Conservation (phyloP, 2,329 filamentous ascomycete species). For the Colletotrichum lindemuthianum region DNA sequence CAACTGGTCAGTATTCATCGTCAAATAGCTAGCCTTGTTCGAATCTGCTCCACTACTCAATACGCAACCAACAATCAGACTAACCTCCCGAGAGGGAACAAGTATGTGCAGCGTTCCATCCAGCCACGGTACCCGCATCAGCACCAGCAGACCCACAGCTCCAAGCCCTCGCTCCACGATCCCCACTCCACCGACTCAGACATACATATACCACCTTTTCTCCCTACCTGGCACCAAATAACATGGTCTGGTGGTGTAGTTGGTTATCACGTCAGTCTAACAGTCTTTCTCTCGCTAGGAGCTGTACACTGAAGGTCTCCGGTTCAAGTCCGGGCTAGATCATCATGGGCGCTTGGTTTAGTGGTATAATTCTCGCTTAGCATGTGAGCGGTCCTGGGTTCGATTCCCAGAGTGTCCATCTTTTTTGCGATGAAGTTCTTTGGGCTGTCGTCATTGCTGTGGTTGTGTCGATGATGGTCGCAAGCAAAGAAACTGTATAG, state of each 20-base stretch:
- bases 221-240: background rate
- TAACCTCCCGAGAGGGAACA: no score
- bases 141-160: no score
- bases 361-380: constrained; percentile 26
- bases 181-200: background rate
- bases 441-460: background rate
- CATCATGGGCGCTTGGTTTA: constrained; percentile 11
- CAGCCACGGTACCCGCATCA: no score
- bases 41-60: no score
- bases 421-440: background rate
- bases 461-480: background rate
- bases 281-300: constrained; percentile 31
- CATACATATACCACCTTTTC: background rate
- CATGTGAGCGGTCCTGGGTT: constrained; percentile 24
- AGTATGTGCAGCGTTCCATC: no score
- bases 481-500: background rate
- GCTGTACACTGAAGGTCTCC: constrained; percentile 33
- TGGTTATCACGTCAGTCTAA: constrained; percentile 62
- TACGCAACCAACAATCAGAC: no score
- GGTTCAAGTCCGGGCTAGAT: constrained; percentile 35
- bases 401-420: constrained; percentile 19
- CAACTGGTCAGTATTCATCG: no score
- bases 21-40: no score
- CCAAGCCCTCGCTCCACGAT: constrained; percentile 3
- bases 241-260: constrained; percentile 45